Conservation (phyloP, 164 flowering plant species). For the Sextonia rubra region DNA sequence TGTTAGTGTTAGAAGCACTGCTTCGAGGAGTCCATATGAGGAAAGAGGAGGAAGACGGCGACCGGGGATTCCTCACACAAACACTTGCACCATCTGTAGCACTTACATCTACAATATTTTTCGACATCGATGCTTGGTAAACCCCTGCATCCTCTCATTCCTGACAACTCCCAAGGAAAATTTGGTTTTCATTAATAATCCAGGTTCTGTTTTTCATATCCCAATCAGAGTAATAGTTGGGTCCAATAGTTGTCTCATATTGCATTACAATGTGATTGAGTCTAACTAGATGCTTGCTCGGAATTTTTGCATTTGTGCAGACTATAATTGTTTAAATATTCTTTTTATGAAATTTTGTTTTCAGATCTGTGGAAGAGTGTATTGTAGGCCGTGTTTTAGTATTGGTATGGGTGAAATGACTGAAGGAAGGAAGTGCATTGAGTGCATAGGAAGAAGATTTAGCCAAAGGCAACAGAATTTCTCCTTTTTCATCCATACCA, state of each 20-base stretch:
- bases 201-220: no score
- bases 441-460: constrained; percentile 57
- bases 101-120: constrained; percentile 51
- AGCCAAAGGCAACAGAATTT: constrained; percentile 65
- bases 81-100: constrained; percentile 58
- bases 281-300: no score
- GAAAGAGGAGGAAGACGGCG: constrained; percentile 35
- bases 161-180: no score
- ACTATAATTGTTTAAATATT: no score
- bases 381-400: constrained; percentile 53
- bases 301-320: no score
- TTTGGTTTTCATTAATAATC: no score
- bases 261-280: no score
- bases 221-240: no score
- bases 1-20: constrained; percentile 22
- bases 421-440: constrained; percentile 74
- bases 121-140: constrained; percentile 63
- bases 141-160: not conserved
- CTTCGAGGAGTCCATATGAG: constrained; percentile 9
- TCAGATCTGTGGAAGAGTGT: constrained; percentile 80
- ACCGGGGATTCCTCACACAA: constrained; percentile 74
- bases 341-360: not conserved
- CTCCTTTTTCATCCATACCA: not conserved
- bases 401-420: constrained; percentile 80
- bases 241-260: no score